Evolutionary conservation across 2,329 filamentous ascomycete genomes (phyloP).

Genomic region (Tolypocladium tundrense): DNA sequence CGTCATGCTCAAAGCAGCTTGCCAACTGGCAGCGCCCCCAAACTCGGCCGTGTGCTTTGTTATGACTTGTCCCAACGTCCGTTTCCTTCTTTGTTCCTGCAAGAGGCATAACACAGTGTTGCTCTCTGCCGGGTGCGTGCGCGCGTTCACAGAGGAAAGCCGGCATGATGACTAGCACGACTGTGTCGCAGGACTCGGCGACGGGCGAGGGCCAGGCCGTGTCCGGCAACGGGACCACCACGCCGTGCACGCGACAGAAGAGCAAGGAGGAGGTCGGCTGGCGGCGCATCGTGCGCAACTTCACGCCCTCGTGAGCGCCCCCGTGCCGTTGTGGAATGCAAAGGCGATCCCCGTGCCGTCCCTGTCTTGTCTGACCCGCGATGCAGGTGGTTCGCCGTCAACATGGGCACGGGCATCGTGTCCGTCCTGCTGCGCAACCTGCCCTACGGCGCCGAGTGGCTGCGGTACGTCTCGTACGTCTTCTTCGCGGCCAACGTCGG

Average conservation of each 20-base stretch:
- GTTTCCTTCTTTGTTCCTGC: not conserved
- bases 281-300: conserved; percentile 38
- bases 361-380: not conserved
- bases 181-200: not conserved
- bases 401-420: conserved; percentile 60
- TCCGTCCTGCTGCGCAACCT: conserved; percentile 51
- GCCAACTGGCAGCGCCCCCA: not conserved
- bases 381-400: conserved; percentile 45
- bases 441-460: conserved; percentile 47
- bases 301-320: conserved; percentile 39
- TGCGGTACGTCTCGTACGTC: conserved; percentile 47
- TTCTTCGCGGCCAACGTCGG: conserved; percentile 51
- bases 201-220: not conserved
- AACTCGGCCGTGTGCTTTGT: not conserved
- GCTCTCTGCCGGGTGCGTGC: not conserved
- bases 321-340: not conserved
- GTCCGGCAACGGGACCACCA: not conserved
- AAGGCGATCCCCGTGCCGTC: not conserved
- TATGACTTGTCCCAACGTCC: too few relatives aligned
- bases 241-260: conserved; percentile 14
- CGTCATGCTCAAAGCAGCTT: not conserved
- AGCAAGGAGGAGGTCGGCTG: conserved; percentile 24
- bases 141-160: not conserved
- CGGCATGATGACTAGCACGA: not conserved
- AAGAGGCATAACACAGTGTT: not conserved